These are phyloP conservation scores for Heliamphora pulchella DNA, from an alignment of 179 eudicot species.

Conservation along the genomic window DNA sequence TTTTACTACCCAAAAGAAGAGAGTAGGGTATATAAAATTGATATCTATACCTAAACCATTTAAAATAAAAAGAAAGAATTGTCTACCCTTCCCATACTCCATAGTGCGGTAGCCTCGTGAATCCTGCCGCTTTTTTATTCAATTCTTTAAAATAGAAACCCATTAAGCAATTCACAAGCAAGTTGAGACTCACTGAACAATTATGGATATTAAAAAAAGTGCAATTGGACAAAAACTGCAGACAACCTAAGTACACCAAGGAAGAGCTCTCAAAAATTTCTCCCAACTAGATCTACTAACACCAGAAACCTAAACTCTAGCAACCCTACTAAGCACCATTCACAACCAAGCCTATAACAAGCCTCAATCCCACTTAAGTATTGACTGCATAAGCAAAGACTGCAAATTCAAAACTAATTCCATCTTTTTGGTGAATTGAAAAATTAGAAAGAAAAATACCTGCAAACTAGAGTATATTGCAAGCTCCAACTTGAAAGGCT, in stretches of 20 bases:
- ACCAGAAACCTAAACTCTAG: not conserved
- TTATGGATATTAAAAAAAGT: not conserved
- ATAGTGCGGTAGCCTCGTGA: too few species aligned
- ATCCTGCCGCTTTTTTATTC: too few species aligned
- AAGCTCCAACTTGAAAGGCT: slow-evolving; percentile 91
- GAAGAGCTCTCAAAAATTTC: not conserved
- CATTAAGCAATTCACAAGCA: not conserved
- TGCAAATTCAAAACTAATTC: not conserved
- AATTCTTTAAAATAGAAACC: not conserved
- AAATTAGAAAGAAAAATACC: slow-evolving; percentile 37
- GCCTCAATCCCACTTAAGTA: not conserved
- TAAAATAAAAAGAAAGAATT: too few species aligned
- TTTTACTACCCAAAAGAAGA: not conserved
- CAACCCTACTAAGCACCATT: not conserved
- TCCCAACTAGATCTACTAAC: not conserved
- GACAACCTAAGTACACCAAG: not conserved
- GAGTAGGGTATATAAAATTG: too few species aligned
- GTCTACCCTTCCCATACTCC: too few species aligned
- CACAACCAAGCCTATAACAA: not conserved
- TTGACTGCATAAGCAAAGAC: not conserved
- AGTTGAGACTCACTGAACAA: slow-evolving; percentile 2
- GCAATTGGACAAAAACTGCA: not conserved
- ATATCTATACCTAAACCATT: too few species aligned
- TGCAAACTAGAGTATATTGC: slow-evolving; percentile 57
- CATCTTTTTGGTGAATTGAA: not conserved